phyloP scores from a whole-genome alignment of 805 yeast genomes.

The Wickerhamomyces tratensis region DNA sequence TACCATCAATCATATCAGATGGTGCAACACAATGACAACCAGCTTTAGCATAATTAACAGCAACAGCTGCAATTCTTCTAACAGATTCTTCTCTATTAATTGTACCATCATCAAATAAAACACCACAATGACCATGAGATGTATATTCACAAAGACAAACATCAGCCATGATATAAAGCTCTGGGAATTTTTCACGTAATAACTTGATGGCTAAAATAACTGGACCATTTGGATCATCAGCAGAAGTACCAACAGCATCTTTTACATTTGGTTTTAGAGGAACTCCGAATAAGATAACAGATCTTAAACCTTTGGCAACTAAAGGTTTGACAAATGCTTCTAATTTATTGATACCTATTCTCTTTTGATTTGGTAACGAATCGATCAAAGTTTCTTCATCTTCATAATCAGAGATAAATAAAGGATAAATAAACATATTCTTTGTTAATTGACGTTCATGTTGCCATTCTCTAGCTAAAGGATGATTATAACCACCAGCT shows the following conservation, averaged over 20 bases:
- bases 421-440: slow-evolving; percentile 86
- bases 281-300: slow-evolving; percentile 91
- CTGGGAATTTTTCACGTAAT: slow-evolving; percentile 62
- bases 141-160: slow-evolving; percentile 97
- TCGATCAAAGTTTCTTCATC: slow-evolving; percentile 72
- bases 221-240: slow-evolving; percentile 95
- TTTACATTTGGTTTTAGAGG: slow-evolving; percentile 68
- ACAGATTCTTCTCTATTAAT: slow-evolving; percentile 70
- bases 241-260: slow-evolving; percentile 77
- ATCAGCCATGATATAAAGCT: slow-evolving; percentile 81
- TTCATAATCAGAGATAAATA: slow-evolving; percentile 71
- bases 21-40: slow-evolving; percentile 97
- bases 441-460: slow-evolving; percentile 73
- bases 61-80: slow-evolving; percentile 83
- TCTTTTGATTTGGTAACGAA: slow-evolving; percentile 78
- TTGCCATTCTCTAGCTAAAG: slow-evolving; percentile 87
- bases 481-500: slow-evolving; percentile 93
- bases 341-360: slow-evolving; percentile 77
- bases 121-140: slow-evolving; percentile 96
- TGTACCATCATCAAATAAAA: slow-evolving; percentile 77
- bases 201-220: slow-evolving; percentile 73
- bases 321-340: slow-evolving; percentile 61
- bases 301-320: slow-evolving; percentile 69
- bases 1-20: slow-evolving; percentile 95
- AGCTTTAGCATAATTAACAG: slow-evolving; percentile 89